Evolutionary conservation across 306 rosid species (phyloP).

Genomic region (Carpinus fangiana): DNA sequence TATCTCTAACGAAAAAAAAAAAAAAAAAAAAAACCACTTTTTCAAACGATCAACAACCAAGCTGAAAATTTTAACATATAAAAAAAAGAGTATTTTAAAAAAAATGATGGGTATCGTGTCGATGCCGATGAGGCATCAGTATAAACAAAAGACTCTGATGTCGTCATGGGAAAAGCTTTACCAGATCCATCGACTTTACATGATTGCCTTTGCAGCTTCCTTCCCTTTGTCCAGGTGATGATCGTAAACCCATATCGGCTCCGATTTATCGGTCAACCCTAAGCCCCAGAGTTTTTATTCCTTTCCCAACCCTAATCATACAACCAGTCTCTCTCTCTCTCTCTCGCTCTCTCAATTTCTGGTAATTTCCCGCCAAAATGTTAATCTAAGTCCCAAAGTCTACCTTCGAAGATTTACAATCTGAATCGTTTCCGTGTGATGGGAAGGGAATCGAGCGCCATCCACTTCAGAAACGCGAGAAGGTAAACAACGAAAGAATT

Average conservation of each 20-base stretch:
- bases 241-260: neutral
- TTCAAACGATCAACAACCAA: too few relatives aligned
- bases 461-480: conserved; percentile 38
- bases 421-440: conserved; percentile 9
- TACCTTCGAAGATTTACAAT: neutral
- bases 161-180: too few relatives aligned
- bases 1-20: too few relatives aligned
- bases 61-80: too few relatives aligned
- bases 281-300: neutral
- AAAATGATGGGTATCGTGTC: too few relatives aligned
- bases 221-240: neutral
- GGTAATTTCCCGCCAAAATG: conserved; percentile 21
- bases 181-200: too few relatives aligned
- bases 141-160: too few relatives aligned
- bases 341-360: neutral
- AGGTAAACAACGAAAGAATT: conserved; percentile 40
- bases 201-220: too few relatives aligned
- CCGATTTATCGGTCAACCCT: neutral
- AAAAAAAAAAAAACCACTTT: too few relatives aligned
- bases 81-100: too few relatives aligned
- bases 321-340: neutral
- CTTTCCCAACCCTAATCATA: neutral
- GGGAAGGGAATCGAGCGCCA: conserved; percentile 44
- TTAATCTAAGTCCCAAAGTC: neutral
- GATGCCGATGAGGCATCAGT: too few relatives aligned